phyloP scores from a whole-genome alignment of 2,329 filamentous ascomycete species.

The Scedosporium minutisporum region DNA sequence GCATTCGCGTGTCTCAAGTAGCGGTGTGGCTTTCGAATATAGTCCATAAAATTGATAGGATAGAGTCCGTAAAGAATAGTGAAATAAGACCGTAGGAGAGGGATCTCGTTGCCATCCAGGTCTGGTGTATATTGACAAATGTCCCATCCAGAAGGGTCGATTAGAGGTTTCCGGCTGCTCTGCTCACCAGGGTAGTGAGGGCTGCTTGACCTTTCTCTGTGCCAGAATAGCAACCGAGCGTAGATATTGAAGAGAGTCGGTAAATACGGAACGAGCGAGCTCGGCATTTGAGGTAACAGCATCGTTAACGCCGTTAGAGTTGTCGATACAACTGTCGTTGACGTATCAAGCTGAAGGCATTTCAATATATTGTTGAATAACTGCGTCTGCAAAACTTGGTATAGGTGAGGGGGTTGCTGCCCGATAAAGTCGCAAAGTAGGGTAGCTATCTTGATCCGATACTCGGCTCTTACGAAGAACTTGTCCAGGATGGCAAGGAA shows the following conservation, averaged over 20 bases:
- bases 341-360: constrained; percentile 69
- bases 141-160: constrained; percentile 47
- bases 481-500: constrained; percentile 57
- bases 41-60: constrained; percentile 78
- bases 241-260: constrained; percentile 75
- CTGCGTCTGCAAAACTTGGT: constrained; percentile 61
- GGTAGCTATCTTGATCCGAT: constrained; percentile 53
- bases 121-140: constrained; percentile 52
- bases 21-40: constrained; percentile 71
- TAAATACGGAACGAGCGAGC: constrained; percentile 57
- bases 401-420: constrained; percentile 68
- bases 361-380: constrained; percentile 62
- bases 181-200: constrained; percentile 9
- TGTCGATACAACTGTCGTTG: constrained; percentile 65
- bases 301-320: constrained; percentile 69
- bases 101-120: constrained; percentile 50
- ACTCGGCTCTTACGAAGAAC: constrained; percentile 54
- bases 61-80: constrained; percentile 77
- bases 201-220: constrained; percentile 37
- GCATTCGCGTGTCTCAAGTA: constrained; percentile 67
- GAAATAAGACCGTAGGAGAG: constrained; percentile 65
- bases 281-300: constrained; percentile 74
- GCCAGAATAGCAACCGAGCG: constrained; percentile 71
- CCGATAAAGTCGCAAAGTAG: constrained; percentile 66
- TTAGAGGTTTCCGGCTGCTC: constrained; percentile 13